Percentiles rank a stretch among this genome's conserved stretches.
These are phyloP conservation scores for Casuarina equisetifolia DNA, from an alignment of 306 rosid genomes.

Conservation along the genomic window DNA sequence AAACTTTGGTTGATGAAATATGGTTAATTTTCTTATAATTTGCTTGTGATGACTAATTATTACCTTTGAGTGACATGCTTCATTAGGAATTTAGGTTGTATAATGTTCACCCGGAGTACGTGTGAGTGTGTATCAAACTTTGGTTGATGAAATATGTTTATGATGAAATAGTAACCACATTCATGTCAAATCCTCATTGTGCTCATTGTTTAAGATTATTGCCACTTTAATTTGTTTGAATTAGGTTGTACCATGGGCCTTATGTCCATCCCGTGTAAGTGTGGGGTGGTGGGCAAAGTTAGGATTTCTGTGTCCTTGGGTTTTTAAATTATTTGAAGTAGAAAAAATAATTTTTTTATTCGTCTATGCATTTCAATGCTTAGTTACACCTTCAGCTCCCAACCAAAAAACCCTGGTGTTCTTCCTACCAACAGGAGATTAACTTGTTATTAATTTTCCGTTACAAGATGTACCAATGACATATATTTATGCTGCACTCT, in stretches of 20 bases:
- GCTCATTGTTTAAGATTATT: not conserved
- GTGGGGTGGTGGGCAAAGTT: not conserved
- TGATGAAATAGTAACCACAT: not conserved
- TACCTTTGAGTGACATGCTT: not conserved
- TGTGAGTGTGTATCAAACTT: not conserved
- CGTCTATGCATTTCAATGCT: not conserved
- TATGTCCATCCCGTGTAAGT: not conserved
- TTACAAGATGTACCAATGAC: not conserved
- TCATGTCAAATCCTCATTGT: not conserved
- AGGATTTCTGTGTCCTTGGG: not conserved
- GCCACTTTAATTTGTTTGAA: not conserved
- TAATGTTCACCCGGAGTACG: not conserved
- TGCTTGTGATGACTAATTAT: not conserved
- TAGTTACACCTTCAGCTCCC: not conserved
- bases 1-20: slow-evolving; percentile 30
- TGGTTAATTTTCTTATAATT: slow-evolving; percentile 49
- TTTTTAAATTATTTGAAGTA: not conserved
- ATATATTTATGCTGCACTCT: not conserved
- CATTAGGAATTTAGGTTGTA: not conserved
- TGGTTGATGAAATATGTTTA: not conserved
- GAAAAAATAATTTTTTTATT: not conserved
- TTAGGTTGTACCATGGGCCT: not conserved
- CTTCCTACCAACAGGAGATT: not conserved
- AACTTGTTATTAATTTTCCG: not conserved
- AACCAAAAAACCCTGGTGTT: not conserved